These are phyloP conservation scores for Neospermospora avenae DNA, from an alignment of 2,329 filamentous ascomycete genomes.

Conservation along the genomic window DNA sequence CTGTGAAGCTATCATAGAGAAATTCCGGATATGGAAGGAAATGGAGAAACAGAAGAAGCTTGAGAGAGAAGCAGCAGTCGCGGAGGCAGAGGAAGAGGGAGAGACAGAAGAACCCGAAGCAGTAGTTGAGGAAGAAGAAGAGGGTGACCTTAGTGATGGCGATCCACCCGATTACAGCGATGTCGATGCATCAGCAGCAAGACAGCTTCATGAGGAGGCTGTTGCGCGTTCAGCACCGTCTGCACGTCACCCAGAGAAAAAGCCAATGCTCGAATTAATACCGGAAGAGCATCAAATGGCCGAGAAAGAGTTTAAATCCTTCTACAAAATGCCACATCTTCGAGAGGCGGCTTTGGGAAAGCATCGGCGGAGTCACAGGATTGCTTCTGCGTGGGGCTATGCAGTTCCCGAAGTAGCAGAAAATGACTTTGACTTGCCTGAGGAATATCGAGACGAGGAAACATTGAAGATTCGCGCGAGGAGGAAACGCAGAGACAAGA, in stretches of 20 bases:
- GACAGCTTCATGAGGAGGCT: conserved; percentile 60
- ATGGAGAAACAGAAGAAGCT: conserved; percentile 82
- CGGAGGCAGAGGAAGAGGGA: conserved; percentile 38
- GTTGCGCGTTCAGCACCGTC: conserved; percentile 32
- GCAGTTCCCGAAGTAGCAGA: conserved; percentile 71
- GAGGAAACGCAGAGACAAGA: conserved; percentile 49
- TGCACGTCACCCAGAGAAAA: conserved; percentile 29
- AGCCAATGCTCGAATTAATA: conserved; percentile 34
- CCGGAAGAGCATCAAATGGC: conserved; percentile 29
- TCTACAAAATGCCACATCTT: conserved; percentile 69
- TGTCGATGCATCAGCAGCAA: conserved; percentile 67
- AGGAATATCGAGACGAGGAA: conserved; percentile 46
- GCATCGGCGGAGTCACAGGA: conserved; percentile 65
- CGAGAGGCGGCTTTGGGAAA: conserved; percentile 76
- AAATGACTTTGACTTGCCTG: conserved; percentile 71
- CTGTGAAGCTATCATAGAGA: conserved; percentile 76
- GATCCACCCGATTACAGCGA: conserved; percentile 65
- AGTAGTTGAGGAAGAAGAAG: conserved; percentile 41
- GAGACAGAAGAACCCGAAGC: conserved; percentile 54
- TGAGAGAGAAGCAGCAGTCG: conserved; percentile 65
- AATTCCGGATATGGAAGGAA: conserved; percentile 83
- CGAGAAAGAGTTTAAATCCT: conserved; percentile 73
- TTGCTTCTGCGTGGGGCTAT: conserved; percentile 75
- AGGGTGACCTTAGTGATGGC: conserved; percentile 40
- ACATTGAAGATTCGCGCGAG: conserved; percentile 57